Conservation (phyloP, 1,139 yeast genomes). For the Suhomyces coccinellae region DNA sequence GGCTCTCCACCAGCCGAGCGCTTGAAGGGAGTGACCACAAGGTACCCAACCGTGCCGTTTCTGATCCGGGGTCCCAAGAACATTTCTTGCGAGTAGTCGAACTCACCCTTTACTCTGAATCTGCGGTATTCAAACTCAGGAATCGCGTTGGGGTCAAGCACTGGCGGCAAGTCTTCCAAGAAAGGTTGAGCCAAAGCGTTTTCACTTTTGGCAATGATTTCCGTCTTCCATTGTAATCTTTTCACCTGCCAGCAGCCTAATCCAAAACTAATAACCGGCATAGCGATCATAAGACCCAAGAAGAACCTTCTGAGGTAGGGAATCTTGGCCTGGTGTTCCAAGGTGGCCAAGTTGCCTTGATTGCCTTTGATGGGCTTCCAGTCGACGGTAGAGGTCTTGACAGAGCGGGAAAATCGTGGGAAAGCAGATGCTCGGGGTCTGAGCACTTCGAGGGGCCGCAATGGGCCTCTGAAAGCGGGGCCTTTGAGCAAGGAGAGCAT, state of each 20-base stretch:
- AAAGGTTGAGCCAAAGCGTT: slow-evolving; percentile 76
- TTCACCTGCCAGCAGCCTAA: slow-evolving; percentile 94
- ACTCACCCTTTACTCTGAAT: slow-evolving; percentile 71
- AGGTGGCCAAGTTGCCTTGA: slow-evolving; percentile 45
- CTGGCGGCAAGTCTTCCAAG: slow-evolving; percentile 61
- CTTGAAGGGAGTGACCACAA: slow-evolving; percentile 78
- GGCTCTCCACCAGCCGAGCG: slow-evolving; percentile 72
- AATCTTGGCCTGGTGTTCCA: slow-evolving; percentile 40
- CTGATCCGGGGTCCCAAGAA: slow-evolving; percentile 87
- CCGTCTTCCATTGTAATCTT: slow-evolving; percentile 86
- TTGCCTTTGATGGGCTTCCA: slow-evolving; percentile 76
- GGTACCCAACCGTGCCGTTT: slow-evolving; percentile 77
- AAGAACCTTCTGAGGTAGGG: slow-evolving; percentile 50
- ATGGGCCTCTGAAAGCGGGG: not conserved
- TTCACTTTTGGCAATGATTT: slow-evolving; percentile 78
- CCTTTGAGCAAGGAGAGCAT: not conserved
- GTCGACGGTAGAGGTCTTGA: slow-evolving; percentile 73
- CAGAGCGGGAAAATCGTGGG: slow-evolving; percentile 12
- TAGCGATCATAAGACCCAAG: slow-evolving; percentile 64
- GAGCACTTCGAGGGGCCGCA: not conserved
- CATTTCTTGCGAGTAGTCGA: slow-evolving; percentile 83
- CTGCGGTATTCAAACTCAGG: slow-evolving; percentile 77
- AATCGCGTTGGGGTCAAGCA: slow-evolving; percentile 54
- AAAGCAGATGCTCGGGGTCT: not conserved
- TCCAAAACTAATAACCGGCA: slow-evolving; percentile 85